Evolutionary conservation across 345 rosid genomes (phyloP).

Genomic region (Acer negundo): DNA sequence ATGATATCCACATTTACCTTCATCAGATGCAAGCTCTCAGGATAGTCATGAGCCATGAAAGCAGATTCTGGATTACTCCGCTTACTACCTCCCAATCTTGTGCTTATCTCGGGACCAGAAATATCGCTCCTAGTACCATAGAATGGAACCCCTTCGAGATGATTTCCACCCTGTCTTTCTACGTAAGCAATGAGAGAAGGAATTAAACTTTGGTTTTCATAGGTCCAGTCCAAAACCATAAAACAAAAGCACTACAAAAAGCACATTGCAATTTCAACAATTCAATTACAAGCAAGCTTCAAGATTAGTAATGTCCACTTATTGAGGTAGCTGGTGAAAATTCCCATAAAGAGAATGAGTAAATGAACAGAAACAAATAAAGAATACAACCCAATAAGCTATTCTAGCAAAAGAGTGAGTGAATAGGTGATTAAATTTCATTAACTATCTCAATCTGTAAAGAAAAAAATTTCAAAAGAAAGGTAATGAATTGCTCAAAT

Average conservation of each 20-base stretch:
- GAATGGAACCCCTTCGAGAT: constrained; percentile 86
- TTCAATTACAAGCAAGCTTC: constrained; percentile 12
- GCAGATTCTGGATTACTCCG: constrained; percentile 75
- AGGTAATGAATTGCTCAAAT: constrained; percentile 2
- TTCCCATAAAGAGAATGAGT: not conserved
- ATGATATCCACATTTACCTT: constrained; percentile 49
- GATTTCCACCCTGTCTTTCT: constrained; percentile 66
- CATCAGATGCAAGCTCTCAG: constrained; percentile 74
- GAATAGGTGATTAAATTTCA: not conserved
- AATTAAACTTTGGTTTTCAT: constrained; percentile 26
- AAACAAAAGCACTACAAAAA: constrained; percentile 10
- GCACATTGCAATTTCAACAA: not conserved
- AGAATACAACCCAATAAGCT: not conserved
- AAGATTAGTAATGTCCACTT: not conserved
- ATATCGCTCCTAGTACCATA: constrained; percentile 70
- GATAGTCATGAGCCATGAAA: constrained; percentile 62
- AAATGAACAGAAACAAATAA: not conserved
- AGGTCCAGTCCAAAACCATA: constrained; percentile 12
- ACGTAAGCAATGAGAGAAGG: constrained; percentile 35
- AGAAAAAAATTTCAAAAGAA: constrained; percentile 1
- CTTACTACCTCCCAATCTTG: constrained; percentile 66
- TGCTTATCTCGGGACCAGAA: constrained; percentile 66
- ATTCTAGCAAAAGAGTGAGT: not conserved
- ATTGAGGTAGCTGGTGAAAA: not conserved
- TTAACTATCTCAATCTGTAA: constrained; percentile 7